Evolutionary conservation across 306 rosid genomes (phyloP).

Genomic region (Quercus agrifolia): DNA sequence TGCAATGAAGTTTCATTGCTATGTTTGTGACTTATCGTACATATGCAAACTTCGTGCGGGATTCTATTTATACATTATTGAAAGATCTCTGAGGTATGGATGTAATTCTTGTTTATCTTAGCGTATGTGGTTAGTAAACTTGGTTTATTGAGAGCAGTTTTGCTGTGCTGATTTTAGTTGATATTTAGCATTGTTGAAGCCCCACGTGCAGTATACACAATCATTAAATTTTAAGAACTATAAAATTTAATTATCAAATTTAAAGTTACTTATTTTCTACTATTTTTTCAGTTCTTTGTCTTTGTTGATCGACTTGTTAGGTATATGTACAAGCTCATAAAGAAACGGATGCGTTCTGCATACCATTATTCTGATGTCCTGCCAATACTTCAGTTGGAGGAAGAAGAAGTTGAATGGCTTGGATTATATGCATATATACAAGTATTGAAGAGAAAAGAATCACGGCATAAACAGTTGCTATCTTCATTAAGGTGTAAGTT

Average conservation of each 20-base stretch:
- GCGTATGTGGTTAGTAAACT: background rate
- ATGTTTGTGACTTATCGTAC: too few relatives aligned
- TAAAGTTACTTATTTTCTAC: background rate
- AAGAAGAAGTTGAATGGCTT: slow-evolving; percentile 80
- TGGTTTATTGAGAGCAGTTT: slow-evolving; percentile 8
- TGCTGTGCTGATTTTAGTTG: slow-evolving; percentile 11
- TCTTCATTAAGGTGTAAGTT: slow-evolving; percentile 46
- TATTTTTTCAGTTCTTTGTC: slow-evolving; percentile 1
- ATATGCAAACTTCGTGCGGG: slow-evolving; percentile 48
- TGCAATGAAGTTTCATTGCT: too few relatives aligned
- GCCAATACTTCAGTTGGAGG: slow-evolving; percentile 53
- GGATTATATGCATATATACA: slow-evolving; percentile 73
- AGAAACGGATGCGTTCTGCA: slow-evolving; percentile 54
- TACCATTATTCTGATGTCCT: slow-evolving; percentile 22
- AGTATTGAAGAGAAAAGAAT: slow-evolving; percentile 63
- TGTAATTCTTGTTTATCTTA: background rate
- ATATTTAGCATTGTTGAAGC: slow-evolving; percentile 6
- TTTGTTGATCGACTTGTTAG: slow-evolving; percentile 38
- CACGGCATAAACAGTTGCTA: slow-evolving; percentile 57
- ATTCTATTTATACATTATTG: slow-evolving; percentile 34
- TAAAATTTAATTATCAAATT: background rate
- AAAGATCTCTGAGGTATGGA: slow-evolving; percentile 48
- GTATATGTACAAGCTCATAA: slow-evolving; percentile 60
- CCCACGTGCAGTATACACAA: background rate
- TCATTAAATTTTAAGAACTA: background rate